phyloP scores from a whole-genome alignment of 192 early-diverging fungal genomes.

The Gryganskiella cystojenkinii region DNA sequence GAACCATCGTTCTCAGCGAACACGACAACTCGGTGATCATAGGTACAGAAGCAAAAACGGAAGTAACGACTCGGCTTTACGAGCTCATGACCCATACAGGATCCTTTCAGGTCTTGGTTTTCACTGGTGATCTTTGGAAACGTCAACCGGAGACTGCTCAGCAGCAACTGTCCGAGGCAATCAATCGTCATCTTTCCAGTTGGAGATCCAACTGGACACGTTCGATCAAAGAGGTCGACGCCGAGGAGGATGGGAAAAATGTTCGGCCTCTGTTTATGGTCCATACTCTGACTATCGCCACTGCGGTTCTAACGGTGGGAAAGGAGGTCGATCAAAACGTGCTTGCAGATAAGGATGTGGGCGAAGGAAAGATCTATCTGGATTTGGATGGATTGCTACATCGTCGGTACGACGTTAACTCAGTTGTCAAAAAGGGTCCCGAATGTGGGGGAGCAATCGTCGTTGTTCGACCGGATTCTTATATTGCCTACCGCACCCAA shows the following conservation, averaged over 20 bases:
- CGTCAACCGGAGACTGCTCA: background rate
- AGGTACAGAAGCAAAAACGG: too few relatives aligned
- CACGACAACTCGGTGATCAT: too few relatives aligned
- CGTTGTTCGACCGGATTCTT: conserved; percentile 27
- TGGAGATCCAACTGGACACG: background rate
- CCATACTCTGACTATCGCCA: too few relatives aligned
- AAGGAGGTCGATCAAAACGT: too few relatives aligned
- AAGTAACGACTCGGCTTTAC: too few relatives aligned
- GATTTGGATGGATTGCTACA: conserved; percentile 7
- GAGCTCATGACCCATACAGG: background rate
- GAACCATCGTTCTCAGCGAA: too few relatives aligned
- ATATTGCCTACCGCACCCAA: conserved; percentile 13
- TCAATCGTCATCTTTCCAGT: background rate
- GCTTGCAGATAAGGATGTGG: too few relatives aligned
- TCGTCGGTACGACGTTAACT: background rate
- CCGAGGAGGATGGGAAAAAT: too few relatives aligned
- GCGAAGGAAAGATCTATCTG: background rate
- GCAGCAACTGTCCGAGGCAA: too few relatives aligned
- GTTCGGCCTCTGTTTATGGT: too few relatives aligned
- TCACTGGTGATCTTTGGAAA: background rate
- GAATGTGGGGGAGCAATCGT: conserved; percentile 11
- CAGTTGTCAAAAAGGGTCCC: background rate
- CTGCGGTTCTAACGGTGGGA: too few relatives aligned
- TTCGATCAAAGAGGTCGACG: too few relatives aligned
- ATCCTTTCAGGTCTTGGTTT: conserved; percentile 22